phyloP scores from a whole-genome alignment of 345 rosid species.

The Garcia nutans region DNA sequence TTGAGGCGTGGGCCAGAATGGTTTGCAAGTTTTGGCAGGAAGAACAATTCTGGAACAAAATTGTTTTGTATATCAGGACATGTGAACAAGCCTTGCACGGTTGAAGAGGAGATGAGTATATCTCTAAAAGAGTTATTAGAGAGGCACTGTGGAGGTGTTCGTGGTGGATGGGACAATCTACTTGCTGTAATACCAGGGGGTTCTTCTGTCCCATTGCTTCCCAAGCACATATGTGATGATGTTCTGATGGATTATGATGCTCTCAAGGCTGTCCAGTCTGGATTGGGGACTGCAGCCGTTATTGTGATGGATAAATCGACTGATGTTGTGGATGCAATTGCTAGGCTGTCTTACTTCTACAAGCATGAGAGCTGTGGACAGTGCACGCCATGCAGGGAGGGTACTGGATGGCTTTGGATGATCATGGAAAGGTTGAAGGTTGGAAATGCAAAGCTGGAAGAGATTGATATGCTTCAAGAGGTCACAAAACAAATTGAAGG shows the following conservation, averaged over 20 bases:
- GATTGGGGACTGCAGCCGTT: constrained; percentile 93
- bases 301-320: constrained; percentile 99
- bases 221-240: constrained; percentile 83
- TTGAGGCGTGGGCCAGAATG: constrained; percentile 96
- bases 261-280: constrained; percentile 92
- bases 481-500: constrained; percentile 98
- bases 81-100: constrained; percentile 93
- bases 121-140: constrained; percentile 88
- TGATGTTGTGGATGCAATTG: constrained; percentile 96
- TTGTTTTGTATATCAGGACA: constrained; percentile 86
- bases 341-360: constrained; percentile 95
- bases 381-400: constrained; percentile 98
- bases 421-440: constrained; percentile 96
- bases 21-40: constrained; percentile 99
- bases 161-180: constrained; percentile 97
- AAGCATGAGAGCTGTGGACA: constrained; percentile 99
- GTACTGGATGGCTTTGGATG: constrained; percentile 99
- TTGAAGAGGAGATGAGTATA: constrained; percentile 97
- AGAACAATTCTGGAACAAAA: constrained; percentile 88
- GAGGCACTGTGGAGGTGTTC: constrained; percentile 92
- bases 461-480: constrained; percentile 98
- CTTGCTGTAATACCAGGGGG: constrained; percentile 96
- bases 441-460: constrained; percentile 94
- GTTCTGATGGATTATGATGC: constrained; percentile 98
- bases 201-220: constrained; percentile 87